These are phyloP conservation scores for Miamiensis avidus DNA, from an alignment of 169 alveolate species.

Conservation along the genomic window DNA sequence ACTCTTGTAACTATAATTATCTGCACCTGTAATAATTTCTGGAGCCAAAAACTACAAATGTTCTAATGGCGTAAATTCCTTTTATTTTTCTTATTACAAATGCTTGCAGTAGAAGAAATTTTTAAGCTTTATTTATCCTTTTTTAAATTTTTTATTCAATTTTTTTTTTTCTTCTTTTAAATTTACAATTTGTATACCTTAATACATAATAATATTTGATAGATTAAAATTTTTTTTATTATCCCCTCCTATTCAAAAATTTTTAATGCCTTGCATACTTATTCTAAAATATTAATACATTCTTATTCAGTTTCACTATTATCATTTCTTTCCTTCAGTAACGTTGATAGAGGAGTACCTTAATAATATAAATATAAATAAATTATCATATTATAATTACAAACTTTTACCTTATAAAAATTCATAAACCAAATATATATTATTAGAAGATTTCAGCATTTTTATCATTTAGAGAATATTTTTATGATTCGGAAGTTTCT, in stretches of 20 bases:
- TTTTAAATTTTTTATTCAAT: too few relatives aligned
- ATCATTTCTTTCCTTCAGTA: not conserved
- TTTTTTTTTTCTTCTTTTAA: too few relatives aligned
- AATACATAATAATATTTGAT: too few relatives aligned
- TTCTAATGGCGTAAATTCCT: not conserved
- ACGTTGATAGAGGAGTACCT: too few relatives aligned
- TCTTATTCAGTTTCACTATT: constrained; percentile 2
- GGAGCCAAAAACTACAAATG: not conserved
- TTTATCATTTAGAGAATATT: constrained; percentile 43
- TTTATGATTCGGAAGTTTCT: constrained; percentile 33
- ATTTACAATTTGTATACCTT: too few relatives aligned
- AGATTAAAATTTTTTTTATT: constrained; percentile 16
- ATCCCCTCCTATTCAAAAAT: not conserved
- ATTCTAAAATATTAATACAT: constrained; percentile 2
- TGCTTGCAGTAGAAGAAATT: not conserved
- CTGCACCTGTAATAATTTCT: not conserved
- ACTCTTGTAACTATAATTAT: not conserved
- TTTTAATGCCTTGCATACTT: not conserved
- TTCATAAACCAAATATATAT: constrained; percentile 47
- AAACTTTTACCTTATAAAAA: constrained; percentile 36
- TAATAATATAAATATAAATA: too few relatives aligned
- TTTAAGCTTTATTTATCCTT: too few relatives aligned
- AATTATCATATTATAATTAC: too few relatives aligned
- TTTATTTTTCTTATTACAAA: not conserved
- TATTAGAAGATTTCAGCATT: constrained; percentile 47